These are phyloP conservation scores for Penicillium nucicola DNA, from an alignment of 495 filamentous ascomycete genomes.

Conservation along the genomic window DNA sequence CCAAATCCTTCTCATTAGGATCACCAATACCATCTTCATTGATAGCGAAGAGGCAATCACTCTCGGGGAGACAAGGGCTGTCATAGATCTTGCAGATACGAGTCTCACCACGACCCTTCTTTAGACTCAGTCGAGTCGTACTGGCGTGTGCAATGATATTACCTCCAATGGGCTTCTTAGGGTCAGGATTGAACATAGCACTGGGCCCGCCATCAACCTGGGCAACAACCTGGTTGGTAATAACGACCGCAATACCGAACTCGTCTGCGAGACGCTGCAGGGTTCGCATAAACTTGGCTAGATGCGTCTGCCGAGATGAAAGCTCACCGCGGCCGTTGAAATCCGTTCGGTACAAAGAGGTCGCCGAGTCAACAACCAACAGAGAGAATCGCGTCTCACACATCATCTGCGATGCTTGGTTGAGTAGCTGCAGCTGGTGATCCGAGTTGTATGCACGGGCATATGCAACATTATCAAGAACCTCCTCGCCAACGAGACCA, in stretches of 20 bases:
- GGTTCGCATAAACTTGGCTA: conserved; percentile 96
- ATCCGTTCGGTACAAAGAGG: conserved; percentile 91
- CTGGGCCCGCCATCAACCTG: conserved; percentile 95
- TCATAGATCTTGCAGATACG: conserved; percentile 99
- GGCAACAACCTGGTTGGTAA: conserved; percentile 97
- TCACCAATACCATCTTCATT: conserved; percentile 96
- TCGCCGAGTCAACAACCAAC: conserved; percentile 91
- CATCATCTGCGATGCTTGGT: conserved; percentile 97
- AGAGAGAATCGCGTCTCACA: conserved; percentile 96
- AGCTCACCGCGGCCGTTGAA: conserved; percentile 94
- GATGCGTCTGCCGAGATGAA: conserved; percentile 81
- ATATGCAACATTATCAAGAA: conserved; percentile 96
- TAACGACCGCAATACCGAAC: conserved; percentile 97
- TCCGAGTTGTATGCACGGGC: conserved; percentile 98
- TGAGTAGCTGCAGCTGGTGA: conserved; percentile 90
- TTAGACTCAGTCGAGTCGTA: conserved; percentile 84
- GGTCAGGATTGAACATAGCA: conserved; percentile 98
- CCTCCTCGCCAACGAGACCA: conserved; percentile 92
- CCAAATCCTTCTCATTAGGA: conserved; percentile 90
- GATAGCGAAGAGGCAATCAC: conserved; percentile 95
- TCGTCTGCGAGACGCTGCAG: conserved; percentile 93
- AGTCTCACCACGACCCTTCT: conserved; percentile 93
- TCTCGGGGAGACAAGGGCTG: conserved; percentile 93
- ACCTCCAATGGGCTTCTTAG: conserved; percentile 97
- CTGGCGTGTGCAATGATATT: conserved; percentile 98